A percentile compares a stretch with the other conserved stretches of the same genome.
These are phyloP conservation scores for Entonaema liquescens DNA, from an alignment of 495 filamentous ascomycete genomes.

Conservation along the genomic window DNA sequence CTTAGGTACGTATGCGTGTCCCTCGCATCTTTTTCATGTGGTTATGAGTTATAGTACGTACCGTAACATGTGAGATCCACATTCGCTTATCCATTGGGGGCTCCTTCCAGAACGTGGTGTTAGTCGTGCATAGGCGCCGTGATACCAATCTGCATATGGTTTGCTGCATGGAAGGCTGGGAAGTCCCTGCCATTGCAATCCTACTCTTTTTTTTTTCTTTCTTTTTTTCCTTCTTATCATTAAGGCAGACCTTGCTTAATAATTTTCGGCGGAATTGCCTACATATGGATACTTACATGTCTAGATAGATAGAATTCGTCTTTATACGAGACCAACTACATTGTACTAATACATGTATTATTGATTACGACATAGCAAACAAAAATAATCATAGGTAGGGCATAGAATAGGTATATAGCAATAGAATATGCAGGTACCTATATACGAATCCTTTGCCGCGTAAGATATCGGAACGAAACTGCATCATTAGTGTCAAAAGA, in stretches of 20 bases:
- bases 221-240: too few species aligned
- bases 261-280: slow-evolving; percentile 6
- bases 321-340: not conserved
- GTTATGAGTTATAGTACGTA: not conserved
- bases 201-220: not conserved
- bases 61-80: slow-evolving; percentile 9
- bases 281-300: not conserved
- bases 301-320: not conserved
- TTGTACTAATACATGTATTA: not conserved
- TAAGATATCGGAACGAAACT: not conserved
- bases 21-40: not conserved
- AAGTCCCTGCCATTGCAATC: slow-evolving; percentile 7
- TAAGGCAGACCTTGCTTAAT: slow-evolving; percentile 15
- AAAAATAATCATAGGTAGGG: not conserved
- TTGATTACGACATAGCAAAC: not conserved
- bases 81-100: slow-evolving; percentile 28
- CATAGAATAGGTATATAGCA: not conserved
- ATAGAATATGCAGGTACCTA: not conserved
- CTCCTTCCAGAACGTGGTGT: slow-evolving; percentile 35
- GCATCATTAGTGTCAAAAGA: not conserved
- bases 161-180: slow-evolving; percentile 3
- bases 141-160: slow-evolving; percentile 32
- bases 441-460: not conserved
- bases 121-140: slow-evolving; percentile 39
- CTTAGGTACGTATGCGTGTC: not conserved